These are phyloP conservation scores for Suillus lakei DNA, from an alignment of 768 basidiomycete genomes.

Conservation along the genomic window DNA sequence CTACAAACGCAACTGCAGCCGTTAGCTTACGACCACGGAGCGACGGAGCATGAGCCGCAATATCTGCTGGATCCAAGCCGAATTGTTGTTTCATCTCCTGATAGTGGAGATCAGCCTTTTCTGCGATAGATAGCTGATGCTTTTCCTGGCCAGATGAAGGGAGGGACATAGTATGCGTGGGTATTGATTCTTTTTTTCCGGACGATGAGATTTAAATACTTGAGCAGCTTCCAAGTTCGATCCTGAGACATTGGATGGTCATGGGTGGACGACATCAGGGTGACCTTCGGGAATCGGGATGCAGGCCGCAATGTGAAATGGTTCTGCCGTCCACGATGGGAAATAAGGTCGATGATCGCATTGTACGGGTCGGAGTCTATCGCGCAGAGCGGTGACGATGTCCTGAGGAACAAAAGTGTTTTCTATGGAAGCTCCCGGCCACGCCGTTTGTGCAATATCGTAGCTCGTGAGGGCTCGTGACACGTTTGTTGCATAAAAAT, in stretches of 20 bases:
- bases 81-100: conserved; percentile 3
- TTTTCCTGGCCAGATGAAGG: conserved; percentile 1
- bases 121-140: conserved; percentile 1
- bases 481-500: background rate
- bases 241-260: background rate
- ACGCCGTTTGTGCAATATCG: background rate
- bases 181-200: background rate
- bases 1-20: conserved; percentile 38
- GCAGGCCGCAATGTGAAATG: background rate
- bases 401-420: too few relatives aligned
- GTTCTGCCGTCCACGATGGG: background rate
- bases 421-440: background rate
- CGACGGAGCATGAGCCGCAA: conserved; percentile 23
- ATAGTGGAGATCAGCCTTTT: conserved; percentile 2
- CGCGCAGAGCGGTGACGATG: background rate
- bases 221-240: background rate
- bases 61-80: conserved; percentile 16
- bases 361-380: background rate
- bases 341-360: background rate
- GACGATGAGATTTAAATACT: background rate
- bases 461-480: conserved; percentile 2
- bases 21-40: conserved; percentile 28
- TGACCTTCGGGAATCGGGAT: background rate
- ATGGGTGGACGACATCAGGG: conserved; percentile 1
- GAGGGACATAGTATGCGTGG: conserved; percentile 6